Conservation (phyloP, 768 basidiomycete genomes). For the Agrocybe pediades region DNA sequence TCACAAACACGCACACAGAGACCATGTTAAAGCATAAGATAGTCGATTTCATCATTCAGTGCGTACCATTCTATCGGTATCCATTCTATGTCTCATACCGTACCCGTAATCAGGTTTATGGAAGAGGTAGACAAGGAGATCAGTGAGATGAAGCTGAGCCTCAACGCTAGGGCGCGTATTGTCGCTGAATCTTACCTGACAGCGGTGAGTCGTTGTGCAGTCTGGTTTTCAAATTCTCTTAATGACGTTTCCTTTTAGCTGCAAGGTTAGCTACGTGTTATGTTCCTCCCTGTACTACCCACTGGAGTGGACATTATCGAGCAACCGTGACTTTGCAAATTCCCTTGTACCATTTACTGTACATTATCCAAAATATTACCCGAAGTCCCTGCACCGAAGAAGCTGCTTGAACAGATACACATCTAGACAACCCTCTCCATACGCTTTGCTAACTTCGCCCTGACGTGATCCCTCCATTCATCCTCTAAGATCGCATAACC, state of each 20-base stretch:
- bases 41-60: constrained; percentile 99
- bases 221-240: not conserved
- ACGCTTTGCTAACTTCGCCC: constrained; percentile 30
- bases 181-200: constrained; percentile 96
- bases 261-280: constrained; percentile 10
- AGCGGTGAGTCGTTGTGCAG: constrained; percentile 56
- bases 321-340: not conserved
- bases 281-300: not conserved
- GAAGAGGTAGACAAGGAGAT: constrained; percentile 99
- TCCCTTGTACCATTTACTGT: constrained; percentile 2
- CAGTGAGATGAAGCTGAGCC: constrained; percentile 97
- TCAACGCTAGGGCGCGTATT: constrained; percentile 94
- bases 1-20: constrained; percentile 95
- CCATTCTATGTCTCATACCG: not conserved
- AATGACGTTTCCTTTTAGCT: constrained; percentile 5
- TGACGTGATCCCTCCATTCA: constrained; percentile 42
- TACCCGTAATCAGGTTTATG: constrained; percentile 71
- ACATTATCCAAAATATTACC: no score
- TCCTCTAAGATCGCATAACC: constrained; percentile 43
- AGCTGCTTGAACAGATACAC: not conserved
- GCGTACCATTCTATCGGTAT: constrained; percentile 22
- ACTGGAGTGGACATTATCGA: not conserved
- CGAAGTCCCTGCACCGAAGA: not conserved
- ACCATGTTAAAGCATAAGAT: constrained; percentile 99
- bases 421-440: constrained; percentile 9